These are phyloP conservation scores for Lodderomyces elongisporus DNA, from an alignment of 1,139 yeast genomes.

Conservation along the genomic window DNA sequence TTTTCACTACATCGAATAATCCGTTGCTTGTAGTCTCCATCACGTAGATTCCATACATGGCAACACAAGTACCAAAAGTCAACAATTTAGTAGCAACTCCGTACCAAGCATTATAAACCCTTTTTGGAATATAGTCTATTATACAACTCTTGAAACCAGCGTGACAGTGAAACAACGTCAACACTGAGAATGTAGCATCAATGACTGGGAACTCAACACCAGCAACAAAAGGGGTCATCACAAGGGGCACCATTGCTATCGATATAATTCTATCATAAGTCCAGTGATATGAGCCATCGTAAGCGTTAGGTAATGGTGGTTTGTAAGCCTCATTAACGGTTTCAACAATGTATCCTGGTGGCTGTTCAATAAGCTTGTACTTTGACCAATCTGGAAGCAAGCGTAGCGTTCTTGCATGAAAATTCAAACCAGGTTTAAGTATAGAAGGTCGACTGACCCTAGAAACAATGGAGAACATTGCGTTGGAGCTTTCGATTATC, in stretches of 20 bases:
- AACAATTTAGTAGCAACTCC: constrained; percentile 57
- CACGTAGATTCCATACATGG: constrained; percentile 63
- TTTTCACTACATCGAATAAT: constrained; percentile 40
- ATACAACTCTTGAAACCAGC: constrained; percentile 77
- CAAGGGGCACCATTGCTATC: constrained; percentile 57
- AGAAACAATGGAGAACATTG: too few species aligned
- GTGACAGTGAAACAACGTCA: constrained; percentile 58
- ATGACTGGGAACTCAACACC: constrained; percentile 46
- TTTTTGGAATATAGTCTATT: constrained; percentile 68
- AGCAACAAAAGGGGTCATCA: constrained; percentile 57
- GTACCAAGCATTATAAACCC: constrained; percentile 69
- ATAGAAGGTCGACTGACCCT: too few species aligned
- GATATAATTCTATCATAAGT: constrained; percentile 58
- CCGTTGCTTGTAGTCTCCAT: constrained; percentile 55
- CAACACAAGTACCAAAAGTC: constrained; percentile 56
- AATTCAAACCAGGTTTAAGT: constrained; percentile 5
- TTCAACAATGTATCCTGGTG: constrained; percentile 72
- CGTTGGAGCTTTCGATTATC: too few species aligned
- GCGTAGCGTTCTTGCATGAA: constrained; percentile 18
- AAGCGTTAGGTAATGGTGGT: constrained; percentile 50
- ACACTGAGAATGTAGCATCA: constrained; percentile 54
- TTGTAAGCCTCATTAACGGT: constrained; percentile 71
- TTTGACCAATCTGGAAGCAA: constrained; percentile 45
- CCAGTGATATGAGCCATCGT: constrained; percentile 74
- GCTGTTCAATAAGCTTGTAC: constrained; percentile 58